These are phyloP conservation scores for Brassica rapa DNA, from an alignment of 345 rosid species.

Conservation along the genomic window DNA sequence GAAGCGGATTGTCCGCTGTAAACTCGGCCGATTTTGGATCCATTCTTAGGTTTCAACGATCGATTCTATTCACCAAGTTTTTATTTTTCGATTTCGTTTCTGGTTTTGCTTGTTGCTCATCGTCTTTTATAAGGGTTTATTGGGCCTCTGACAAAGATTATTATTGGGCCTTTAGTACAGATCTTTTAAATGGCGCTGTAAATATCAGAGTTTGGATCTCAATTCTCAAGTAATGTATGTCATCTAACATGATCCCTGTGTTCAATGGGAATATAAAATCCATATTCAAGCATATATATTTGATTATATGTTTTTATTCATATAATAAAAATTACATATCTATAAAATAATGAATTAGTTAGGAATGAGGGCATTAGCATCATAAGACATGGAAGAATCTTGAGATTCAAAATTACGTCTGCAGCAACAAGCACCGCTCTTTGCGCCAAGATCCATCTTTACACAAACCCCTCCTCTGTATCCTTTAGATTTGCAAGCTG, in stretches of 20 bases:
- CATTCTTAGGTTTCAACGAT: conserved; percentile 30
- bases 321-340: neutral
- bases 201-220: neutral
- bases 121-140: neutral
- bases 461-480: conserved; percentile 33
- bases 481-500: conserved; percentile 17
- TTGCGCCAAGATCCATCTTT: neutral
- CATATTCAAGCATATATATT: neutral
- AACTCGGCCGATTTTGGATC: conserved; percentile 34
- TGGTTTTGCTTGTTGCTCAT: neutral
- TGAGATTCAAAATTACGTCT: neutral
- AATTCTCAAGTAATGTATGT: neutral
- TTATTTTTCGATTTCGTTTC: neutral
- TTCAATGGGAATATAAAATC: neutral
- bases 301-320: neutral
- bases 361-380: neutral
- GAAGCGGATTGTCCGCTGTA: conserved; percentile 50
- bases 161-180: conserved; percentile 7
- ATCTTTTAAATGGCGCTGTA: neutral
- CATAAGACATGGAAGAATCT: neutral
- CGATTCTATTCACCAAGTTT: neutral
- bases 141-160: neutral
- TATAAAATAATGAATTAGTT: neutral
- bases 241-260: neutral
- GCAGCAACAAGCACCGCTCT: conserved; percentile 28